Conservation (phyloP, 2,329 filamentous ascomycete species). For the Venturia aucupariae region DNA sequence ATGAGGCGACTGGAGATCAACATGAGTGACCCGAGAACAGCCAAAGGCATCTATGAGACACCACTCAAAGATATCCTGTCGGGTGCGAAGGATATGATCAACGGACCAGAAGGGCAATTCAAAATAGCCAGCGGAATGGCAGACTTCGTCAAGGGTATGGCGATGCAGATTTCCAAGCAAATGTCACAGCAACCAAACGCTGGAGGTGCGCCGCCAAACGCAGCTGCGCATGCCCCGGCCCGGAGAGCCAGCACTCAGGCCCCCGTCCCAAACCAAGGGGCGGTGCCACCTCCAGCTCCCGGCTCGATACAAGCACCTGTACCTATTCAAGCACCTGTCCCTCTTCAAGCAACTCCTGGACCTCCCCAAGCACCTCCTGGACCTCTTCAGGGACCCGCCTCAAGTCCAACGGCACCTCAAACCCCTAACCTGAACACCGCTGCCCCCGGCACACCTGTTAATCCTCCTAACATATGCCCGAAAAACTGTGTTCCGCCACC, state of each 20-base stretch:
- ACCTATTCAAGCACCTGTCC: not conserved
- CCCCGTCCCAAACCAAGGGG: not conserved
- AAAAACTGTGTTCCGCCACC: not conserved
- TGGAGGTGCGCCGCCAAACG: not conserved
- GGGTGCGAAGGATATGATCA: not conserved
- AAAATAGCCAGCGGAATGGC: constrained; percentile 4
- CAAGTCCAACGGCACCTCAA: not conserved
- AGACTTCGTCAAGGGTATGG: constrained; percentile 8
- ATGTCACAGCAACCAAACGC: not conserved
- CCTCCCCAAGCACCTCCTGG: not conserved
- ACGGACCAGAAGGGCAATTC: not conserved
- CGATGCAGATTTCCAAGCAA: not conserved
- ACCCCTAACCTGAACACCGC: not conserved
- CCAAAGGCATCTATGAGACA: not conserved
- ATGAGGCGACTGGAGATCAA: constrained; percentile 3
- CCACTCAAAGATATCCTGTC: not conserved
- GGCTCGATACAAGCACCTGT: not conserved
- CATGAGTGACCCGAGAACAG: constrained; percentile 5
- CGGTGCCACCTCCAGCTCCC: not conserved
- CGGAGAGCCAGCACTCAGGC: not conserved
- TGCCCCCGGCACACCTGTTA: not conserved
- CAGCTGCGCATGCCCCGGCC: not conserved
- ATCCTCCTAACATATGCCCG: not conserved
- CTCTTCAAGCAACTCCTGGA: not conserved
- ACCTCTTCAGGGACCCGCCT: not conserved